Evolutionary conservation across 2,329 filamentous ascomycete genomes (phyloP), one percentile per base, ranked within the genome.

Genomic region (Arthroderma uncinatum): DNA sequence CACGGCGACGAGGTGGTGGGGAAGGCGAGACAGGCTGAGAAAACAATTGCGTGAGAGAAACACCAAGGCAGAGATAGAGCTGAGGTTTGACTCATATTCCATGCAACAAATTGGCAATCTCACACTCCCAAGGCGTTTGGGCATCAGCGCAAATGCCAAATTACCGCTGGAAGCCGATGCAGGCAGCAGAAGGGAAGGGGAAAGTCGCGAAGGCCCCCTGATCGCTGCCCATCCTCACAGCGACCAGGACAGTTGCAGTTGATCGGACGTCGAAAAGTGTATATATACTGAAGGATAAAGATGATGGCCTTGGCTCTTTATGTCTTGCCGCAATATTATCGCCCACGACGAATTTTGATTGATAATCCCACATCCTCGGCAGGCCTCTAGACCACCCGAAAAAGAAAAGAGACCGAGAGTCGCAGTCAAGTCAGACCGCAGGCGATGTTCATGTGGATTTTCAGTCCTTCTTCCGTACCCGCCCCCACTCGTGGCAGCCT

Each of bases 151-250:
- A 48, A 48, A 48, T 48, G 44, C 44, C 21, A 48, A 48, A 48
- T 48, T 48, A 48, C 44, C 44, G 44, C 44, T 48, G 44, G 44
- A 48, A 48, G 44, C 44, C 44, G 44, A 48, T 42, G 39, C 39
- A 42, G 19, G 23, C 10, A 42, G 23, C 9, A 19, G 39, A 19
- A 12, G n/a, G 12, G n/a, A 21, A 21, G 44, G 14, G 12, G 21
- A 30, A 8, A 48, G 44, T 28, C 12, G 23, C 44, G 39, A 42
- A 28, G 21, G 14, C 12, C 44, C 42, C 44, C 44, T 48, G 44
- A 48, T 30, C 44, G 44, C 44, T 48, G 44, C 9, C 21, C 44
- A n/a, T 25, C 6, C 44, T 48, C 21, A n/a, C 44, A 30, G n/a
- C 23, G 44, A n/a, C 44, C 44, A 28, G 19, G 44, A n/a, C 44